A percentile compares a stretch with the other conserved stretches of the same genome.
These are phyloP conservation scores for Westerdykella ornata DNA, from an alignment of 2,329 filamentous ascomycete species.

Conservation along the genomic window DNA sequence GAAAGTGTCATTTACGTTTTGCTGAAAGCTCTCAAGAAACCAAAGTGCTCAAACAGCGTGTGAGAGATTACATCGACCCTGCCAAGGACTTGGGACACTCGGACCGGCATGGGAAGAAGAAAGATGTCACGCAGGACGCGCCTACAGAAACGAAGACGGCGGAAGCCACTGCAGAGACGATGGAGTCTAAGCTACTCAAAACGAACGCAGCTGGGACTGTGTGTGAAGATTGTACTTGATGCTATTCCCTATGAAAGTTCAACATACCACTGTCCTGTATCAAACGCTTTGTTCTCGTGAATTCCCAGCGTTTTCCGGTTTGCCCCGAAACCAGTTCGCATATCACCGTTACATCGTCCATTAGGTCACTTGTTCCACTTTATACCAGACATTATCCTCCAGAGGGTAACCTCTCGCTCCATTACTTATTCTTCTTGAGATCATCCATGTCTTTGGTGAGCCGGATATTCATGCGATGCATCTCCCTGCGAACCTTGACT, in stretches of 20 bases:
- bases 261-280: too few species aligned
- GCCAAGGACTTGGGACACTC: conserved; percentile 69
- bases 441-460: neutral
- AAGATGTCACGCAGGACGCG: conserved; percentile 1
- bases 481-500: conserved; percentile 3
- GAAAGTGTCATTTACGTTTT: neutral
- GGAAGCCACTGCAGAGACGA: too few species aligned
- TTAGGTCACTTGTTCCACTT: too few species aligned
- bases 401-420: neutral
- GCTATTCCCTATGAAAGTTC: neutral
- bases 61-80: conserved; percentile 78
- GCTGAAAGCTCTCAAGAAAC: conserved; percentile 56
- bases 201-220: conserved; percentile 31
- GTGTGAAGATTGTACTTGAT: conserved; percentile 35
- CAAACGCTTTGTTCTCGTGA: too few species aligned
- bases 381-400: too few species aligned
- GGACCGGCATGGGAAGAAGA: conserved; percentile 39
- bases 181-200: conserved; percentile 10
- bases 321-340: too few species aligned
- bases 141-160: too few species aligned
- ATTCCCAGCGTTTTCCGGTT: too few species aligned
- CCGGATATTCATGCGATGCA: conserved; percentile 1
- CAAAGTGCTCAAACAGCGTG: conserved; percentile 78
- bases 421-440: neutral
- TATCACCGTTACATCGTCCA: too few species aligned